A percentile compares a stretch with the other conserved stretches of the same genome.
These are phyloP conservation scores for Blastomyces gilchristii DNA, from an alignment of 2,329 filamentous ascomycete genomes.

Conservation along the genomic window DNA sequence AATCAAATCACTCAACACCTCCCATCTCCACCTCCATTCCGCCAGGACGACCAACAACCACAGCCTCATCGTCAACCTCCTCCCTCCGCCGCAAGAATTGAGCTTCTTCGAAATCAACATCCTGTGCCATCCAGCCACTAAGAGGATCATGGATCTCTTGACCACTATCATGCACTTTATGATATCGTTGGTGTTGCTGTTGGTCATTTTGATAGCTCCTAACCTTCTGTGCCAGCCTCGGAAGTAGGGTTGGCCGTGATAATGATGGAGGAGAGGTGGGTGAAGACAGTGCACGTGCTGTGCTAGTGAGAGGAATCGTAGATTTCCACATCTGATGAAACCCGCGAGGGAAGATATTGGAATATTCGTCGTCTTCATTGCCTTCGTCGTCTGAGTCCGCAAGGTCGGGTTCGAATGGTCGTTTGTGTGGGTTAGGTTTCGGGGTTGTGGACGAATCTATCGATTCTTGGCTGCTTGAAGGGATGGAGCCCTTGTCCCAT, in stretches of 20 bases:
- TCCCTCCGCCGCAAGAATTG: conserved; percentile 35
- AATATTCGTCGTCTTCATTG: conserved; percentile 11
- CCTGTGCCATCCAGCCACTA: conserved; percentile 13
- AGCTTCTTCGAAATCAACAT: conserved; percentile 37
- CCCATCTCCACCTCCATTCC: conserved; percentile 25
- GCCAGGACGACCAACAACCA: neutral
- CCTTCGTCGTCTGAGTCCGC: conserved; percentile 31
- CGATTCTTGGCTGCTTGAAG: conserved; percentile 33
- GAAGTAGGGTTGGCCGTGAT: conserved; percentile 24
- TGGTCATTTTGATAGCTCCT: conserved; percentile 14
- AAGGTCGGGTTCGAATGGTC: conserved; percentile 31
- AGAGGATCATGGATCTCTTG: conserved; percentile 13
- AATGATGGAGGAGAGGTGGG: neutral
- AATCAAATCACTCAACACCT: conserved; percentile 17
- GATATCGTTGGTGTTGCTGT: conserved; percentile 15
- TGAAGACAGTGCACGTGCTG: conserved; percentile 7
- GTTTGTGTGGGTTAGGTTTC: conserved; percentile 31
- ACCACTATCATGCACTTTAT: conserved; percentile 17
- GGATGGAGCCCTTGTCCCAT: conserved; percentile 30
- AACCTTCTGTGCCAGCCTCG: conserved; percentile 23
- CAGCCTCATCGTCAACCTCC: conserved; percentile 28
- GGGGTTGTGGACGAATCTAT: conserved; percentile 17
- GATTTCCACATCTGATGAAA: conserved; percentile 12
- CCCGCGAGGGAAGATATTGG: conserved; percentile 3
- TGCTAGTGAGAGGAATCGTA: conserved; percentile 21